phyloP scores from a whole-genome alignment of 2,329 filamentous ascomycete genomes.

The Leptodontidium sp. region DNA sequence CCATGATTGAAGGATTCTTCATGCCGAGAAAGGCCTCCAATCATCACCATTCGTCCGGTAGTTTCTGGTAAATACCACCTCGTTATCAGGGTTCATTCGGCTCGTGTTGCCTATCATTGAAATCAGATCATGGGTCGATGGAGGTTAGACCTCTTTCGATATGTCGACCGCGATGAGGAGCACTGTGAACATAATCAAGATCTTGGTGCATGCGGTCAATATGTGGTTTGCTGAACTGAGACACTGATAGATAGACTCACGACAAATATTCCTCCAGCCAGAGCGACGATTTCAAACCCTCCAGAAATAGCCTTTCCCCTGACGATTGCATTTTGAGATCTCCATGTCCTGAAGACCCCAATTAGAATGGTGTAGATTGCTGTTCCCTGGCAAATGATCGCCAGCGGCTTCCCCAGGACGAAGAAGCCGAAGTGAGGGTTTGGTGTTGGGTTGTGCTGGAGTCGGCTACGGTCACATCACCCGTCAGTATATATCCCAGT shows the following conservation, averaged over 20 bases:
- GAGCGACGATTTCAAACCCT: constrained; percentile 63
- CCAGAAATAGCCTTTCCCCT: constrained; percentile 64
- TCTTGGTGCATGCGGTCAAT: constrained; percentile 32
- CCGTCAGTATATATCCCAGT: constrained; percentile 34
- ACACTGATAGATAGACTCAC: constrained; percentile 51
- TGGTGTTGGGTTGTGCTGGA: constrained; percentile 49
- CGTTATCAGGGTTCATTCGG: constrained; percentile 30
- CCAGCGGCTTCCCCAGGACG: constrained; percentile 66
- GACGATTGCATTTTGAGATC: constrained; percentile 65
- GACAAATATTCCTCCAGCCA: constrained; percentile 55
- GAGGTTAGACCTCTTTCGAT: constrained; percentile 38
- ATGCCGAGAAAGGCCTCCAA: constrained; percentile 28
- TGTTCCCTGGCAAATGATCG: constrained; percentile 51
- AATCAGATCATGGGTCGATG: constrained; percentile 15
- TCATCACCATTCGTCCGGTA: constrained; percentile 30
- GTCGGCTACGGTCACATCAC: constrained; percentile 59
- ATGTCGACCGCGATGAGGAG: constrained; percentile 44
- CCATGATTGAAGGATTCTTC: constrained; percentile 25
- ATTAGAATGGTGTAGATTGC: constrained; percentile 54
- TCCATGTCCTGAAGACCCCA: constrained; percentile 67
- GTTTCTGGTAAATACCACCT: constrained; percentile 32
- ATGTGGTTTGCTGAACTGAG: constrained; percentile 8
- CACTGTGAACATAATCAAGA: constrained; percentile 42
- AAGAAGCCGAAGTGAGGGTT: constrained; percentile 62
- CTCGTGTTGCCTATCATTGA: constrained; percentile 30